A percentile compares a stretch with the other conserved stretches of the same genome.
Evolutionary conservation across 2,329 filamentous ascomycete genomes (phyloP).

Genomic region (Ophiostoma piceae): DNA sequence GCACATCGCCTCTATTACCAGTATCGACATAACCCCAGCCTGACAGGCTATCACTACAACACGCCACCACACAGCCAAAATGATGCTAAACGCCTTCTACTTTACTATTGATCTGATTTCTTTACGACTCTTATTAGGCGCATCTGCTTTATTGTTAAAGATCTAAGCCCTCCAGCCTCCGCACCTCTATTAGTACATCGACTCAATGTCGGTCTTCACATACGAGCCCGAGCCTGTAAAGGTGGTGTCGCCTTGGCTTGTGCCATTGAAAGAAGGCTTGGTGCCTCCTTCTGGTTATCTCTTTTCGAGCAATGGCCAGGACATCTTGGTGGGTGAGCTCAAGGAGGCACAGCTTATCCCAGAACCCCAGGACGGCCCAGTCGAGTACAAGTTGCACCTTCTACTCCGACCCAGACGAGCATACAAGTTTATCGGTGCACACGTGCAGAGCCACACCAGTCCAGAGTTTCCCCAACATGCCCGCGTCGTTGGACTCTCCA

Average conservation of each 20-base stretch:
- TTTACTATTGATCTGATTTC: constrained; percentile 16
- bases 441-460: constrained; percentile 30
- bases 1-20: not conserved
- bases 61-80: constrained; percentile 21
- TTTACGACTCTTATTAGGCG: constrained; percentile 13
- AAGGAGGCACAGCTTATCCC: constrained; percentile 72
- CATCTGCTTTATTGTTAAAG: constrained; percentile 9
- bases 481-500: constrained; percentile 27
- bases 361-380: constrained; percentile 89
- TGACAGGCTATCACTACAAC: not conserved
- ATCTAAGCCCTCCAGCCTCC: not conserved
- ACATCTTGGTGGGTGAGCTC: constrained; percentile 47
- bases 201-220: constrained; percentile 82
- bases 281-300: constrained; percentile 24
- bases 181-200: not conserved
- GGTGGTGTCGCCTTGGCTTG: constrained; percentile 86
- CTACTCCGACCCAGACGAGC: constrained; percentile 71
- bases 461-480: constrained; percentile 31
- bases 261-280: constrained; percentile 29
- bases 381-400: constrained; percentile 93
- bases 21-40: not conserved
- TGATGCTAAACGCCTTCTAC: constrained; percentile 19
- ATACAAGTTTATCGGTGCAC: constrained; percentile 42
- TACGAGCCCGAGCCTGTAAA: constrained; percentile 83
- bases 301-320: constrained; percentile 15